Evolutionary conservation across 139 green algal species (phyloP), one percentile per base, ranked within the genome.

Genomic region (Limnomonas spitsbergensis): DNA sequence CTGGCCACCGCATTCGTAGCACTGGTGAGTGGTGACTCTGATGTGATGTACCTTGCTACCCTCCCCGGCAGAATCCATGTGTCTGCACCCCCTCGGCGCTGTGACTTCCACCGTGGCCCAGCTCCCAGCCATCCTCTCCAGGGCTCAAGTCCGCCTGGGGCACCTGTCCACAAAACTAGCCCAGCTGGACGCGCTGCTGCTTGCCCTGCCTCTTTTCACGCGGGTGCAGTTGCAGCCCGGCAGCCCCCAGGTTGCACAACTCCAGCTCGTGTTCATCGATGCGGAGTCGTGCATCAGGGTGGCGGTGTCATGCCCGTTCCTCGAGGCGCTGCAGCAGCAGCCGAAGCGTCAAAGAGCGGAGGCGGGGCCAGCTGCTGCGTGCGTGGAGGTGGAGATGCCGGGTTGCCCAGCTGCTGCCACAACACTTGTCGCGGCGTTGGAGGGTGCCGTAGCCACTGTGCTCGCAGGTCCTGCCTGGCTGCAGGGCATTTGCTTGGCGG

Each of bases 201-300:
- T 72, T 34, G 9, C 61, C 27, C 26, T 36, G 29, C 29, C 61
- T 34, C 61, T 72, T 34, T 20, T 72, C 9, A 72, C 61, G 29
- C 26, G 61, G 6, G 61, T 72, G 61, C 6, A 72, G 61, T 37
- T 72, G 47, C 20, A 34, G 61, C 29, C 29, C 9, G 27, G 9
- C 9, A 20, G 6, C 9, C 61, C 26, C 9, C 26, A 39, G 61
- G 27, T 37, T 34, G 61, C 27, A 34, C 9, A 34, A 20, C 61
- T 72, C 27, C 27, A 72, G 61, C 61, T 72, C 29, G 61, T 39
- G 61, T 72, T 72, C 61, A 34, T 72, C 7, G 27, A 72, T 7
- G 61, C 24, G 61, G 7, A 72, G n/a, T n/a, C n/a, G n/a, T n/a
- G n/a, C n/a, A n/a, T n/a, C n/a, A n/a, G n/a, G n/a, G n/a, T n/a